Percentiles rank a stretch among this genome's conserved stretches.
Conservation (phyloP, 2,329 filamentous ascomycete genomes). For the Trematosphaeria pertusa region DNA sequence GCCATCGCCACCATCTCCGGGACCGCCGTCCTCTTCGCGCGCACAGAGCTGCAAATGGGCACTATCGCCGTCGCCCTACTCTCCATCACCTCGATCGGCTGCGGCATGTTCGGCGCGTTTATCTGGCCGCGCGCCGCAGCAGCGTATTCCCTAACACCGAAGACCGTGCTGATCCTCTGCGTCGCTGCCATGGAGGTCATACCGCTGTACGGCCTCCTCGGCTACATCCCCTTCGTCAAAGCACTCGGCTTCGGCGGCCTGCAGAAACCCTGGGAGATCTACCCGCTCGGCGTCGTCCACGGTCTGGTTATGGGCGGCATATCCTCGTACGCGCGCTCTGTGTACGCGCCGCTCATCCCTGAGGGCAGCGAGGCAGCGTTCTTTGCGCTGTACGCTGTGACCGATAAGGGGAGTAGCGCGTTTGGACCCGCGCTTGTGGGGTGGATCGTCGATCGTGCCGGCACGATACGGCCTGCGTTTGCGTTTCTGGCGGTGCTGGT, state of each 20-base stretch:
- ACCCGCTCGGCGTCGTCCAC: constrained; percentile 82
- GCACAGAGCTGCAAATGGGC: constrained; percentile 87
- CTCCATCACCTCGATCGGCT: constrained; percentile 85
- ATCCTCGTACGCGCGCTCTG: constrained; percentile 84
- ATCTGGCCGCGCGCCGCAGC: constrained; percentile 82
- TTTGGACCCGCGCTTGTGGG: constrained; percentile 92
- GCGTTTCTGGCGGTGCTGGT: constrained; percentile 84
- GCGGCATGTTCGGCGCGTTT: constrained; percentile 86
- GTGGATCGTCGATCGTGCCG: constrained; percentile 75
- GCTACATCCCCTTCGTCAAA: constrained; percentile 79
- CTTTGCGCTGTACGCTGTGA: constrained; percentile 92
- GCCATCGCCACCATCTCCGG: constrained; percentile 91
- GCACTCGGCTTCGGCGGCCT: constrained; percentile 77
- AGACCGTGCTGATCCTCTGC: constrained; percentile 84
- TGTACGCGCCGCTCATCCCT: constrained; percentile 89
- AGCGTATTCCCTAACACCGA: constrained; percentile 70
- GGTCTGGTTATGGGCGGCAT: constrained; percentile 89
- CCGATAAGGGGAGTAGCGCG: constrained; percentile 90
- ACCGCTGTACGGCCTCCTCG: constrained; percentile 84
- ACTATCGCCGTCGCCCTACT: constrained; percentile 85
- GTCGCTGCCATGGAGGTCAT: constrained; percentile 88
- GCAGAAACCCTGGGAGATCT: constrained; percentile 92
- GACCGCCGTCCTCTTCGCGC: constrained; percentile 92
- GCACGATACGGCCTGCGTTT: constrained; percentile 67
- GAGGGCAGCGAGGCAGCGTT: constrained; percentile 92